Conservation (phyloP, 208 protist species). For the Acanthamoeba lenticulata region DNA sequence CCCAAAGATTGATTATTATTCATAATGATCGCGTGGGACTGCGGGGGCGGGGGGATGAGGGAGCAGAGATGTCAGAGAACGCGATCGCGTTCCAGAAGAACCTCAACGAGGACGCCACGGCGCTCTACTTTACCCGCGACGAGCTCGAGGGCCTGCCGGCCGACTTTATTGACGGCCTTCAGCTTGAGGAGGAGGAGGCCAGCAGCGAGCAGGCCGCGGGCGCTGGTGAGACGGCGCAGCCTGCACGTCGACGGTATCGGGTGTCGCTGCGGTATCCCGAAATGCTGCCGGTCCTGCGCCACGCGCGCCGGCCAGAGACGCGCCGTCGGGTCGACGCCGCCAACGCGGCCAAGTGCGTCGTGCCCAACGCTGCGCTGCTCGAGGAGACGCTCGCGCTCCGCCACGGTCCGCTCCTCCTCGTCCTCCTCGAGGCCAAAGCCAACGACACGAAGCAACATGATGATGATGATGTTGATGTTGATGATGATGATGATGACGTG, state of each 20-base stretch:
- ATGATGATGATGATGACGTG: too few species aligned
- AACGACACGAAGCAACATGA: too few species aligned
- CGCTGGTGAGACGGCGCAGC: neutral
- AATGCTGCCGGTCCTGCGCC: slow-evolving; percentile 78
- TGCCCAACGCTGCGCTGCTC: slow-evolving; percentile 74
- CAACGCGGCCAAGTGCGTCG: slow-evolving; percentile 70
- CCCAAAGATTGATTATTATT: neutral
- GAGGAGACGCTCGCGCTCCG: slow-evolving; percentile 43
- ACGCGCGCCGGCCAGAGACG: slow-evolving; percentile 65
- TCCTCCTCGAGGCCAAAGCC: too few species aligned
- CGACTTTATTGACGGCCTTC: slow-evolving; percentile 64
- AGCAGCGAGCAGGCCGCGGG: neutral
- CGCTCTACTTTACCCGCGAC: slow-evolving; percentile 70
- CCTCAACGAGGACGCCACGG: slow-evolving; percentile 84
- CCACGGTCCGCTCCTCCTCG: neutral
- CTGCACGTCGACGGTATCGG: neutral
- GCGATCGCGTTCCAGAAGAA: slow-evolving; percentile 79
- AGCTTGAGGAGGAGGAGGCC: neutral
- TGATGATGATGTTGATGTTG: too few species aligned
- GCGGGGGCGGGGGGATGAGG: neutral
- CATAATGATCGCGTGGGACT: neutral
- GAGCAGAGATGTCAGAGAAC: slow-evolving; percentile 38
- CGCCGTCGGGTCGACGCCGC: slow-evolving; percentile 70
- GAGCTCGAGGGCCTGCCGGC: slow-evolving; percentile 79
- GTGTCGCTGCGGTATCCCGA: slow-evolving; percentile 82